A percentile compares a stretch with the other conserved stretches of the same genome.
These are phyloP conservation scores for Trichophyton schoenleinii DNA, from an alignment of 2,329 filamentous ascomycete species.

Conservation along the genomic window DNA sequence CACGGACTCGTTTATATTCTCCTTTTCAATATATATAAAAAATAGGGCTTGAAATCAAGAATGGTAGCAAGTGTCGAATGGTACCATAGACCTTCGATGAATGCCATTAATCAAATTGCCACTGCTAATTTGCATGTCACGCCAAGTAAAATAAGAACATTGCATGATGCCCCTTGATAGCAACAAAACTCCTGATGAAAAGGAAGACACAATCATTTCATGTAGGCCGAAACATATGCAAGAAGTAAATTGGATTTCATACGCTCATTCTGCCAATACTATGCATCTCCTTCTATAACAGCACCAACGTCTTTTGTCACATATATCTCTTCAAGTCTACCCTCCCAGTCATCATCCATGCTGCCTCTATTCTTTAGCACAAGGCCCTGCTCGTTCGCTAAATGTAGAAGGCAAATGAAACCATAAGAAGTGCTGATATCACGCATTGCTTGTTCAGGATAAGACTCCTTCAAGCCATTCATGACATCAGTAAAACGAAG, in stretches of 20 bases:
- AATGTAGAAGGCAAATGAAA: constrained; percentile 83
- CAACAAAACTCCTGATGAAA: not conserved
- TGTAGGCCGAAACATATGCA: not conserved
- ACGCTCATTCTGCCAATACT: not conserved
- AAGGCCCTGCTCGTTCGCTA: constrained; percentile 87
- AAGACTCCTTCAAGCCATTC: constrained; percentile 75
- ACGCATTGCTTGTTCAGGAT: constrained; percentile 71
- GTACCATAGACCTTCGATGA: not conserved
- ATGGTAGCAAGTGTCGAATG: no score
- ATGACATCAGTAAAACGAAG: constrained; percentile 87
- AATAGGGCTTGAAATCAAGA: no score
- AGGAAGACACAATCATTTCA: not conserved
- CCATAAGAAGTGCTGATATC: constrained; percentile 90
- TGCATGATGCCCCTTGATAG: not conserved
- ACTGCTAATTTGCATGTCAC: not conserved
- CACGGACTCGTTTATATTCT: not conserved
- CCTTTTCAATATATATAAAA: no score
- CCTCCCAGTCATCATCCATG: constrained; percentile 11
- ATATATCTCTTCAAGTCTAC: constrained; percentile 34
- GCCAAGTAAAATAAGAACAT: not conserved
- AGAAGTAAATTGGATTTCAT: not conserved
- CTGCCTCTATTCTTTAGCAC: constrained; percentile 51
- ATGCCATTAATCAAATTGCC: not conserved
- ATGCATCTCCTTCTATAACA: constrained; percentile 15
- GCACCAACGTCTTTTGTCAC: constrained; percentile 30